Evolutionary conservation across 257 asterid species (phyloP), one percentile per base, ranked within the genome.

Genomic region (Penstemon newberryi): DNA sequence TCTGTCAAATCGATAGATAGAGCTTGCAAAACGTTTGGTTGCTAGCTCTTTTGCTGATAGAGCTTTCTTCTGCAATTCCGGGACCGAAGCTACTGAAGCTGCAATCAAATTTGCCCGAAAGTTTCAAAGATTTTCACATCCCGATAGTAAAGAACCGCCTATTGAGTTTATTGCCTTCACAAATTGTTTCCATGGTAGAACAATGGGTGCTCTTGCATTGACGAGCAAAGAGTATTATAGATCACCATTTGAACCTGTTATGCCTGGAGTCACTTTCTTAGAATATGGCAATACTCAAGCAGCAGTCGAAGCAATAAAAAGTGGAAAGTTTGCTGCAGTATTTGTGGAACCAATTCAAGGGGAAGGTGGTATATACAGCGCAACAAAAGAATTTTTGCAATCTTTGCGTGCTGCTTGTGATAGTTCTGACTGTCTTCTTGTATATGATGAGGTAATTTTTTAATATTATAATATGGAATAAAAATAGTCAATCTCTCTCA

Each of bases 331-430:
- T 53, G 99, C 99, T 55, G 99, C 97, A 0, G 97, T 93, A 6
- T 90, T 93, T 77, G 96, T 91, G 64, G 99, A 93, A 60, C 99
- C 97, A 15, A 75, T 93, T 73, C 97, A 93, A 73, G 99, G 99
- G 50, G 99, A 93, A 80, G 97, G 99, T n/a, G 99, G 97, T 13
- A 87, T 93, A 78, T 73, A 87, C 56, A 83, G 91, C 55, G 92
- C 97, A 6, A 74, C 91, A 0, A 79, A 83, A 81, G 92, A 87
- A 69, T 93, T 93, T 42, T 66, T 90, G 74, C 86, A 82, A 65
- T 79, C 95, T 3, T 55, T 93, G 75, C 97, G 92, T 11, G 57
- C 71, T 73, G 90, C 96, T 1, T 93, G 97, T 80, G 96, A 93
- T 77, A 55, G 70, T 41, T 72, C 84, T 41, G 96, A 93, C 4